Evolutionary conservation across 495 filamentous ascomycete species (phyloP), one percentile per base, ranked within the genome.

Genomic region (Tetracladium setigerum): DNA sequence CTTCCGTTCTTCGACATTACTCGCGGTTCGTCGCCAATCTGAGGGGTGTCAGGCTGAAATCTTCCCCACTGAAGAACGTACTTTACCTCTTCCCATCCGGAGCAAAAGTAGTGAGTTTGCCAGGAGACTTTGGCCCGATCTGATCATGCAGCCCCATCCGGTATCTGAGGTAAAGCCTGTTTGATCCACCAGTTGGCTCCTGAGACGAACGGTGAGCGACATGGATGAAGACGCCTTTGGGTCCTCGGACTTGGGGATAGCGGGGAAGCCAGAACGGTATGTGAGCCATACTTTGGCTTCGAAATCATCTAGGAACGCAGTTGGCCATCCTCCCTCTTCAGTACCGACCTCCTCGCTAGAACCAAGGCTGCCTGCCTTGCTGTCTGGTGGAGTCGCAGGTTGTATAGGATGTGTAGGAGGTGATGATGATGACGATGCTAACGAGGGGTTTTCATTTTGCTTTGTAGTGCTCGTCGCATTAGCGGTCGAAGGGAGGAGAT

Each of bases 101-200:
- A 90, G 64, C 17, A 84, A 74, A 10, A 74, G 61, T 45, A 97
- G 67, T 4, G 91, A 74, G 61, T 97, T 97, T 31, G 90, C 92
- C 30, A 99, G 69, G 13, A 99, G 70, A 55, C 87, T 87, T 67
- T 99, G 94, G 10, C 92, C 94, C 0, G 91, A 95, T 55, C 94
- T 74, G 54, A 99, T 97, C 94, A 99, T 99, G 59, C 94, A 99
- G 1, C 94, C 94, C 89, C 94, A 99, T 30, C 92, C 92, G 0
- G 87, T 87, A 64, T 99, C 94, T 2, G 87, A 91, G 16, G 87
- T 83, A 67, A 99, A 99, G 15, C 89, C 90, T 18, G 72, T 72
- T 44, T 86, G 74, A 45, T 92, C 87, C 22, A 79, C 77, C 24
- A 96, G 71, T 57, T 90, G 86, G 37, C 73, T 91, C 56, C 87